These are phyloP conservation scores for Sarcodon sp. DNA, from an alignment of 768 basidiomycete genomes.

Conservation along the genomic window DNA sequence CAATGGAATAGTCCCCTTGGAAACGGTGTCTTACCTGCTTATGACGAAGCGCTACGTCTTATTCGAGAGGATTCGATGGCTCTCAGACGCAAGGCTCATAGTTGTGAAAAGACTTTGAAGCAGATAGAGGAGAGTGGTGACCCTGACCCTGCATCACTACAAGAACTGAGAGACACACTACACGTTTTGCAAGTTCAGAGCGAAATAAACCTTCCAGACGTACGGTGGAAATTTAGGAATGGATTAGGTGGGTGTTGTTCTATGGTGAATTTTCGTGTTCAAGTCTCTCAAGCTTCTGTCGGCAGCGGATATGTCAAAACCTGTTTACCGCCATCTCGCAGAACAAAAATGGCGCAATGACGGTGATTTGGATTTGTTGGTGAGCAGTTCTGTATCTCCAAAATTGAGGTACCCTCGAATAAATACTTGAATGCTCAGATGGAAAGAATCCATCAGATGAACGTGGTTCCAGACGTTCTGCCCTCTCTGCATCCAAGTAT, in stretches of 20 bases:
- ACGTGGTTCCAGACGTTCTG: constrained; percentile 80
- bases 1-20: constrained; percentile 56
- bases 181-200: constrained; percentile 66
- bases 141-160: constrained; percentile 26
- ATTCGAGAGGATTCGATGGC: constrained; percentile 47
- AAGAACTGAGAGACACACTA: constrained; percentile 33
- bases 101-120: constrained; percentile 17
- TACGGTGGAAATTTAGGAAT: constrained; percentile 66
- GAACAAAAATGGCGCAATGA: constrained; percentile 82
- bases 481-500: constrained; percentile 57
- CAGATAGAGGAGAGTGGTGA: constrained; percentile 12
- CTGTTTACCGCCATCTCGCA: constrained; percentile 64
- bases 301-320: constrained; percentile 53
- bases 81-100: constrained; percentile 31
- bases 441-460: constrained; percentile 89
- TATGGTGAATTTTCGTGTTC: background rate
- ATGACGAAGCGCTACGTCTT: constrained; percentile 72
- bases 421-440: constrained; percentile 36
- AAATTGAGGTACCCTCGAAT: background rate
- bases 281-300: background rate
- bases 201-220: constrained; percentile 72
- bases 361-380: constrained; percentile 75
- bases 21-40: constrained; percentile 56
- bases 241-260: constrained; percentile 49
- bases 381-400: constrained; percentile 22